Percentiles rank a stretch among this genome's conserved stretches.
phyloP scores from a whole-genome alignment of 805 yeast genomes.

The Lachancea fermentati region DNA sequence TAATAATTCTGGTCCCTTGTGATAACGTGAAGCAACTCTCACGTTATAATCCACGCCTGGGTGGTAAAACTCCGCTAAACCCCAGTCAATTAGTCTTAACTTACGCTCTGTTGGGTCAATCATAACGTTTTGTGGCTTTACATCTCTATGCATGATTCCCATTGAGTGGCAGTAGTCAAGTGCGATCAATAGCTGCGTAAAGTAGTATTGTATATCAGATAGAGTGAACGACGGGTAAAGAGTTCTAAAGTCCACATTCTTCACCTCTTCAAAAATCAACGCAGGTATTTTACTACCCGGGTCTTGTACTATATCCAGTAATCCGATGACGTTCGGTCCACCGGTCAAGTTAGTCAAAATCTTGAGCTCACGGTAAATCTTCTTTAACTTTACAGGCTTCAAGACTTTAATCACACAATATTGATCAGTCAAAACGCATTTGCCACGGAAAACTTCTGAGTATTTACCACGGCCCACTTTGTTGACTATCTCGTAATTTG shows the following conservation, averaged over 20 bases:
- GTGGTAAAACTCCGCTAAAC: slow-evolving; percentile 88
- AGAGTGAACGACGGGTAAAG: slow-evolving; percentile 76
- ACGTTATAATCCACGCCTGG: slow-evolving; percentile 86
- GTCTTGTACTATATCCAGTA: slow-evolving; percentile 84
- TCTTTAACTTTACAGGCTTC: slow-evolving; percentile 89
- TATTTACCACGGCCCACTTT: slow-evolving; percentile 92
- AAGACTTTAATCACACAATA: slow-evolving; percentile 83
- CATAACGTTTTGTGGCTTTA: slow-evolving; percentile 91
- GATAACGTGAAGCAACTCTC: slow-evolving; percentile 86
- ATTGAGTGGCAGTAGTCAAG: slow-evolving; percentile 85
- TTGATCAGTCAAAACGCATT: slow-evolving; percentile 53
- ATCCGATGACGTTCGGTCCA: slow-evolving; percentile 73
- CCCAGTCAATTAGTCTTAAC: slow-evolving; percentile 87
- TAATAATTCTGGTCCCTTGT: slow-evolving; percentile 86
- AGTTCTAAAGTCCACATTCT: slow-evolving; percentile 81
- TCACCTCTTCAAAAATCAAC: slow-evolving; percentile 75
- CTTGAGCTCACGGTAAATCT: slow-evolving; percentile 85
- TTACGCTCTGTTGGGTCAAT: slow-evolving; percentile 64
- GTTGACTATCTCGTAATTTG: slow-evolving; percentile 76
- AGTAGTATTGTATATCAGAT: slow-evolving; percentile 73
- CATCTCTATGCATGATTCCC: slow-evolving; percentile 95
- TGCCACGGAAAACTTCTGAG: slow-evolving; percentile 88
- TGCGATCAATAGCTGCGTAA: slow-evolving; percentile 75
- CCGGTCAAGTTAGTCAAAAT: slow-evolving; percentile 78
- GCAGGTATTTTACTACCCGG: slow-evolving; percentile 83